These are phyloP conservation scores for Xanthoconium purpureum DNA, from an alignment of 768 basidiomycete genomes.

Conservation along the genomic window DNA sequence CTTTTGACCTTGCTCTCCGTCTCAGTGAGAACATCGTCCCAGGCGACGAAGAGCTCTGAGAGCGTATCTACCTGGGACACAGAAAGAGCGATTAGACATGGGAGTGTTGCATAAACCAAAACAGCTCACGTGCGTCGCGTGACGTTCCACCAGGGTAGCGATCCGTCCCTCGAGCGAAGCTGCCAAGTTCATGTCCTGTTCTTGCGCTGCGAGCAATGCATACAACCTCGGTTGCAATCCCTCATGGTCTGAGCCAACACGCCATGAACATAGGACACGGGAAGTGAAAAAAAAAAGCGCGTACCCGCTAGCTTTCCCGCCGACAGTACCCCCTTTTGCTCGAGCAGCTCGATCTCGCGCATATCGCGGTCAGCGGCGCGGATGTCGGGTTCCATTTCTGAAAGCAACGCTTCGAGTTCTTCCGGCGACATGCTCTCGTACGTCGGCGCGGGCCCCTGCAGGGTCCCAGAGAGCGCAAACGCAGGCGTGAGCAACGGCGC, in stretches of 20 bases:
- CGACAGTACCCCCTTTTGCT: constrained; percentile 65
- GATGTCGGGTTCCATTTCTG: constrained; percentile 82
- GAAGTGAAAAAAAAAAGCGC: not conserved
- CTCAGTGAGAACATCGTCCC: constrained; percentile 75
- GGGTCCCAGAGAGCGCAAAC: constrained; percentile 68
- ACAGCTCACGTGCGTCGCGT: constrained; percentile 63
- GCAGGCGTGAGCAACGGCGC: constrained; percentile 70
- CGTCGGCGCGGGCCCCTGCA: constrained; percentile 46
- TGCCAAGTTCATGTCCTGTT: constrained; percentile 57
- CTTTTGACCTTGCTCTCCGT: constrained; percentile 57
- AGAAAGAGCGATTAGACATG: not conserved
- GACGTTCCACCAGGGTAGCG: constrained; percentile 59
- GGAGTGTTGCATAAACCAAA: not conserved
- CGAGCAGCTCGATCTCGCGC: constrained; percentile 69
- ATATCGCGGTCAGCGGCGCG: constrained; percentile 80
- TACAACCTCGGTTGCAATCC: constrained; percentile 65
- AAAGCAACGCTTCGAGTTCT: constrained; percentile 66
- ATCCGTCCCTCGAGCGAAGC: constrained; percentile 64
- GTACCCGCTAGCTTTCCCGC: constrained; percentile 69
- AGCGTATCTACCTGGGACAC: constrained; percentile 65
- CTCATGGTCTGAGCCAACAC: constrained; percentile 50
- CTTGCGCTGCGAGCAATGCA: constrained; percentile 52
- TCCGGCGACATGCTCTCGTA: constrained; percentile 64
- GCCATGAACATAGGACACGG: not conserved
- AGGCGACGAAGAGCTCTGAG: constrained; percentile 80